These are phyloP conservation scores for Sphaerosporella brunnea DNA, from an alignment of 495 filamentous ascomycete genomes.

Conservation along the genomic window DNA sequence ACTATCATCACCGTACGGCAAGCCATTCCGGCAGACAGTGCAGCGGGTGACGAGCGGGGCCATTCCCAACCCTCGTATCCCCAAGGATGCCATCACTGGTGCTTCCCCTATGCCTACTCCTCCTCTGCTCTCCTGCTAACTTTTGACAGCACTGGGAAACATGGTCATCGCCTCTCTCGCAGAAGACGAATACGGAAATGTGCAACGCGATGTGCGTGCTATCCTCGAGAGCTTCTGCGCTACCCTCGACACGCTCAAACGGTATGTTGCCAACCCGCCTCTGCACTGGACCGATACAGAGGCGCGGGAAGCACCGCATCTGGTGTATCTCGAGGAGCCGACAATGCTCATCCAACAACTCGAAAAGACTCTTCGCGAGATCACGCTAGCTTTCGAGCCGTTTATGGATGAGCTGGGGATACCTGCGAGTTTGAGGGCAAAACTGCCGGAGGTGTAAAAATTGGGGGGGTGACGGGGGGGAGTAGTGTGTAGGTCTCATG, in stretches of 20 bases:
- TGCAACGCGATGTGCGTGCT: conserved; percentile 54
- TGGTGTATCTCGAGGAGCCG: conserved; percentile 29
- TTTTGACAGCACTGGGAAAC: conserved; percentile 36
- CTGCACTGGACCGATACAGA: conserved; percentile 72
- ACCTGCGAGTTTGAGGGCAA: conserved; percentile 10
- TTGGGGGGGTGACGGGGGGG: too few relatives aligned
- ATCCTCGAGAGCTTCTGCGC: conserved; percentile 54
- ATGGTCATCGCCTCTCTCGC: conserved; percentile 53
- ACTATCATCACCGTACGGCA: conserved; percentile 42
- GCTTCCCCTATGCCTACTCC: neutral
- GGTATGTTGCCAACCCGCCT: conserved; percentile 40
- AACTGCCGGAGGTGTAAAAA: too few relatives aligned
- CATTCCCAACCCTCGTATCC: conserved; percentile 20
- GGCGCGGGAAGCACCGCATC: conserved; percentile 18
- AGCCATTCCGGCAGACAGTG: conserved; percentile 54
- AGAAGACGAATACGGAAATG: conserved; percentile 79
- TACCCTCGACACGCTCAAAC: conserved; percentile 49
- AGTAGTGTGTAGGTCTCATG: too few relatives aligned
- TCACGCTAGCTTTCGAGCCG: conserved; percentile 16
- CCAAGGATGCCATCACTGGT: conserved; percentile 20
- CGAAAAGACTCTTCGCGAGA: conserved; percentile 17
- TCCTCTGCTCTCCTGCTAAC: neutral
- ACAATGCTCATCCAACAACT: conserved; percentile 28
- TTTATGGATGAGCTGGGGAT: conserved; percentile 19
- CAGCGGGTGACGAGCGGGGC: conserved; percentile 16